phyloP scores from a whole-genome alignment of 129 eudicot species.

The Centella asiatica region DNA sequence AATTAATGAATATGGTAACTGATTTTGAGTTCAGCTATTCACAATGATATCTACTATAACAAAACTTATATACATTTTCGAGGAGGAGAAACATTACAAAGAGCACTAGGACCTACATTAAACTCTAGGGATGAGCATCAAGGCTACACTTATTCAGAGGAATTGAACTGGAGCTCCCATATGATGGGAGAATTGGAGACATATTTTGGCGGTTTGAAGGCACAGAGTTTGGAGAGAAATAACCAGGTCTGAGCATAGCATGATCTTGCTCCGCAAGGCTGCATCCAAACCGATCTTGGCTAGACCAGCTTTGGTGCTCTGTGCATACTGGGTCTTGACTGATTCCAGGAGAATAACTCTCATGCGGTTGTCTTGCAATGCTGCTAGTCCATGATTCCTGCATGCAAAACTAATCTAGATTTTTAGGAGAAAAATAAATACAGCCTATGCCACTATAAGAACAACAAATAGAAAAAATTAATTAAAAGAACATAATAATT shows the following conservation, averaged over 20 bases:
- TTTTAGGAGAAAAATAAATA: background rate
- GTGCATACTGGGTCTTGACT: conserved; percentile 23
- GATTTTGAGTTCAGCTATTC: background rate
- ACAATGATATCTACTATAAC: background rate
- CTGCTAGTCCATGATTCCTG: conserved; percentile 30
- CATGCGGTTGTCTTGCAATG: conserved; percentile 8
- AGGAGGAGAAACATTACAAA: background rate
- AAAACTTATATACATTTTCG: conserved; percentile 15
- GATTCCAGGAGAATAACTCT: conserved; percentile 17
- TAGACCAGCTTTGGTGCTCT: conserved; percentile 19
- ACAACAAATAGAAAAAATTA: background rate
- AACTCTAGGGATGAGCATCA: conserved; percentile 9
- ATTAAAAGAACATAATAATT: background rate
- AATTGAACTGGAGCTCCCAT: conserved; percentile 1
- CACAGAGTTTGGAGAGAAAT: conserved; percentile 13
- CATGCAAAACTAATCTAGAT: background rate
- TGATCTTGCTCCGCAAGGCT: conserved; percentile 15
- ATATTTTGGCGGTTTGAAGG: conserved; percentile 12
- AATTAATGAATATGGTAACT: conserved; percentile 9
- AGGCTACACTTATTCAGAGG: background rate
- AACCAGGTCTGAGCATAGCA: conserved; percentile 14
- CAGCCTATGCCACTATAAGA: background rate
- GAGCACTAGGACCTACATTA: background rate
- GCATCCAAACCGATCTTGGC: conserved; percentile 12
- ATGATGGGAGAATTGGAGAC: conserved; percentile 10